Evolutionary conservation across 1,139 yeast genomes (phyloP).

Genomic region (Saccharomyces hybrid): DNA sequence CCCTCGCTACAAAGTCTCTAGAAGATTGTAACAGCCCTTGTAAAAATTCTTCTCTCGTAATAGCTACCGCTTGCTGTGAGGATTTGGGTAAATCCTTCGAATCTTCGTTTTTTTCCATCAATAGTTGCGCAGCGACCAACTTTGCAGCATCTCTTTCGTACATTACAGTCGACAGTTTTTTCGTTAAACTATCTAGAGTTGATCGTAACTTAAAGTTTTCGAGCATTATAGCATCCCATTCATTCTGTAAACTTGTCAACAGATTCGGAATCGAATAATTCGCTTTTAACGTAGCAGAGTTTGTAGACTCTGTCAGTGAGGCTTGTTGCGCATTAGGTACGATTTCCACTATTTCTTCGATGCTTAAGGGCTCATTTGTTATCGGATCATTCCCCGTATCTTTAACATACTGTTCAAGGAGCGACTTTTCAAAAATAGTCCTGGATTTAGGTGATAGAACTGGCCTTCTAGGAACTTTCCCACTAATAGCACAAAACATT

Average conservation of each 20-base stretch:
- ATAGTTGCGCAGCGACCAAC: slow-evolving; percentile 69
- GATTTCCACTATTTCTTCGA: slow-evolving; percentile 53
- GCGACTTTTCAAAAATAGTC: slow-evolving; percentile 57
- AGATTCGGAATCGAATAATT: slow-evolving; percentile 66
- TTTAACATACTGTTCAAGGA: slow-evolving; percentile 55
- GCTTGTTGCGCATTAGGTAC: slow-evolving; percentile 31
- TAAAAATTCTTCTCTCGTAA: slow-evolving; percentile 1
- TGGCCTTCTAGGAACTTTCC: slow-evolving; percentile 58
- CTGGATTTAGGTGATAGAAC: slow-evolving; percentile 74
- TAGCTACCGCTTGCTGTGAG: slow-evolving; percentile 21
- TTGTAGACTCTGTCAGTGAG: slow-evolving; percentile 16
- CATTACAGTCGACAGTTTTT: slow-evolving; percentile 68
- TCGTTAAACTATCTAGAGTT: slow-evolving; percentile 57
- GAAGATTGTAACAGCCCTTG: not conserved
- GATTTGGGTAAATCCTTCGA: slow-evolving; percentile 37
- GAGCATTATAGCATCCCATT: slow-evolving; percentile 83
- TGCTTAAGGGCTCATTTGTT: slow-evolving; percentile 49
- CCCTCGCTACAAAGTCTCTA: slow-evolving; percentile 3
- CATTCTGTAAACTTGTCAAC: slow-evolving; percentile 68
- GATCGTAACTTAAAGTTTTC: slow-evolving; percentile 74
- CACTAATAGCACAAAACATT: slow-evolving; percentile 38
- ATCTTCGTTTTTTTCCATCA: slow-evolving; percentile 70
- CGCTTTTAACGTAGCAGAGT: slow-evolving; percentile 35
- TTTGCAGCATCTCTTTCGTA: slow-evolving; percentile 89
- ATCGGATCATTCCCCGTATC: slow-evolving; percentile 74